These are phyloP conservation scores for Pyrus pyrifolia DNA, from an alignment of 306 rosid species.

Conservation along the genomic window DNA sequence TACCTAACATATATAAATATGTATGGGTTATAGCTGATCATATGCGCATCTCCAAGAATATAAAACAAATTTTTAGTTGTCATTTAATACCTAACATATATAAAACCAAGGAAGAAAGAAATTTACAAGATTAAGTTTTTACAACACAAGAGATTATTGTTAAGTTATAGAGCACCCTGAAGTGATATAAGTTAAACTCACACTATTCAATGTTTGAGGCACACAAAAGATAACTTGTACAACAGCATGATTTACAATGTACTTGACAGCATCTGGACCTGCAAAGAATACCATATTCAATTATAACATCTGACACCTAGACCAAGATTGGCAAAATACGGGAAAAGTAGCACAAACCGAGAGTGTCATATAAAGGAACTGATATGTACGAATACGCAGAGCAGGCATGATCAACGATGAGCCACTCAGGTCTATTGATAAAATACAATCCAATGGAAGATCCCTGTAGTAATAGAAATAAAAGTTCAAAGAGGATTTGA, in stretches of 20 bases:
- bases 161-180: neutral
- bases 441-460: conserved; percentile 80
- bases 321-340: conserved; percentile 6
- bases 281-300: conserved; percentile 17
- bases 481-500: neutral
- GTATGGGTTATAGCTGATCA: neutral
- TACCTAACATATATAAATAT: neutral
- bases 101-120: neutral
- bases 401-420: conserved; percentile 95
- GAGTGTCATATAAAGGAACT: conserved; percentile 95
- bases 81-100: neutral
- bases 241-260: conserved; percentile 68
- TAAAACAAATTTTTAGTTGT: neutral
- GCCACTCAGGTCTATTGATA: conserved; percentile 96
- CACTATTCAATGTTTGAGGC: conserved; percentile 71
- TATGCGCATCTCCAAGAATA: neutral
- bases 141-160: neutral
- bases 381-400: conserved; percentile 89
- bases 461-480: conserved; percentile 40
- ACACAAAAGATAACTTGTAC: conserved; percentile 90
- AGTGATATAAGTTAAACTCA: conserved; percentile 37
- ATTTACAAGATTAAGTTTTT: neutral
- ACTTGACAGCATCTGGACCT: conserved; percentile 98
- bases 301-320: conserved; percentile 20
- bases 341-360: conserved; percentile 50